A percentile compares a stretch with the other conserved stretches of the same genome.
phyloP scores from a whole-genome alignment of 352 stramenopile species.

The Lagenidium giganteum region DNA sequence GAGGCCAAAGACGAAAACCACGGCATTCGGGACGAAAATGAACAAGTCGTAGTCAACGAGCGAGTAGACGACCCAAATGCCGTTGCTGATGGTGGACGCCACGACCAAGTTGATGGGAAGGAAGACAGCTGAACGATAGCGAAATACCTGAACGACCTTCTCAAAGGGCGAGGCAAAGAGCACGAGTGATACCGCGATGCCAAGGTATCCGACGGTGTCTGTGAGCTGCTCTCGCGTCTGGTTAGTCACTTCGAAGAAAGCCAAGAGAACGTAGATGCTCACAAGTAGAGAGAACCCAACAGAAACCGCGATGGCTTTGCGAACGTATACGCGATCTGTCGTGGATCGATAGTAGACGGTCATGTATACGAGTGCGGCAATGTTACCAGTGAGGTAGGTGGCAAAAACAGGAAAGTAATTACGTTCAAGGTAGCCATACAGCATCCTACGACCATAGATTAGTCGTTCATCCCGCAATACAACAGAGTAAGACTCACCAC shows the following conservation, averaged over 20 bases:
- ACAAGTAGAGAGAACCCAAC: constrained; percentile 17
- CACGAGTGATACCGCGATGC: constrained; percentile 37
- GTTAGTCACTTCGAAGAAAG: constrained; percentile 20
- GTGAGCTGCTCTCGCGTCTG: constrained; percentile 25
- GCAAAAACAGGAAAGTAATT: constrained; percentile 46
- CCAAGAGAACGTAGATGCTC: constrained; percentile 36
- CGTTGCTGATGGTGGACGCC: constrained; percentile 44
- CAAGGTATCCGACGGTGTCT: constrained; percentile 27
- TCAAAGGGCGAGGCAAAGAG: constrained; percentile 56
- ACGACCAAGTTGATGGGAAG: constrained; percentile 59
- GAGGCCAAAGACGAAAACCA: constrained; percentile 24
- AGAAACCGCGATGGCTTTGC: constrained; percentile 21
- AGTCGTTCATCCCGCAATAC: not conserved
- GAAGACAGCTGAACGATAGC: constrained; percentile 43
- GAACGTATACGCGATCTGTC: constrained; percentile 27
- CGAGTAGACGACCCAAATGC: constrained; percentile 48
- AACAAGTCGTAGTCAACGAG: constrained; percentile 39
- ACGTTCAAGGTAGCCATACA: constrained; percentile 41
- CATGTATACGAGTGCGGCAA: constrained; percentile 34
- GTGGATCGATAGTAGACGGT: constrained; percentile 42
- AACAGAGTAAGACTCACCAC: constrained; percentile 9
- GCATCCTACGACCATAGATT: constrained; percentile 6
- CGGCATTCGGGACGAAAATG: constrained; percentile 43
- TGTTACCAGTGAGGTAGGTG: constrained; percentile 34
- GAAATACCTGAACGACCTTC: constrained; percentile 41